phyloP scores from a whole-genome alignment of 108 stramenopile species.

The Stephanodiscus minutulus region DNA sequence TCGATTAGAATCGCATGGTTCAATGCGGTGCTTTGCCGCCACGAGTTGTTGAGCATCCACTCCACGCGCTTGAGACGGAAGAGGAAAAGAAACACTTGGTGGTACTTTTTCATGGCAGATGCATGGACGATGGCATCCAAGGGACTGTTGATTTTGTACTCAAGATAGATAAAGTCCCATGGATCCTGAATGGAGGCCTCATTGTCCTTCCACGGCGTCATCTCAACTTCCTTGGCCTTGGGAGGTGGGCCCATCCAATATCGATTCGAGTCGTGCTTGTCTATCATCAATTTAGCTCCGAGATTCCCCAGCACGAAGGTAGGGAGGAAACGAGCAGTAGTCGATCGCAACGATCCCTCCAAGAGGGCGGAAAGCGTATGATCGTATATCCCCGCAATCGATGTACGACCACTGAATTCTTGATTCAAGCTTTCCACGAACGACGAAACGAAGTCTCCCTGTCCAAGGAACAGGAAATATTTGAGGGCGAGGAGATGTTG shows the following conservation, averaged over 20 bases:
- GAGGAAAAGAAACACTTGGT: slow-evolving; percentile 86
- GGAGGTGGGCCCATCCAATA: slow-evolving; percentile 53
- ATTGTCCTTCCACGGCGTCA: slow-evolving; percentile 58
- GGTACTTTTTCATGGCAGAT: slow-evolving; percentile 73
- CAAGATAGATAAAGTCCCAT: slow-evolving; percentile 93
- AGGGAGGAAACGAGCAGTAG: slow-evolving; percentile 86
- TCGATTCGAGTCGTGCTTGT: slow-evolving; percentile 48
- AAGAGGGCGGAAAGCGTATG: slow-evolving; percentile 80
- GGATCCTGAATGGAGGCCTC: slow-evolving; percentile 62
- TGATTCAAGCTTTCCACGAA: slow-evolving; percentile 84
- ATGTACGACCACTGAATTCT: slow-evolving; percentile 60
- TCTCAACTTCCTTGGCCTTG: slow-evolving; percentile 25
- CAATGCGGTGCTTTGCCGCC: slow-evolving; percentile 90
- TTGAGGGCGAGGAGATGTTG: slow-evolving; percentile 92
- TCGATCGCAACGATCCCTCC: slow-evolving; percentile 82
- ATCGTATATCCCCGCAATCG: slow-evolving; percentile 69
- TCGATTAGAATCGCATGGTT: slow-evolving; percentile 79
- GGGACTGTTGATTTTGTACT: slow-evolving; percentile 89
- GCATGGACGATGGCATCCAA: slow-evolving; percentile 84
- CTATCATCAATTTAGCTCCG: slow-evolving; percentile 61
- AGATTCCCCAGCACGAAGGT: slow-evolving; percentile 78
- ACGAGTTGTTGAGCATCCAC: slow-evolving; percentile 90
- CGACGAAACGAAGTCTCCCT: slow-evolving; percentile 94
- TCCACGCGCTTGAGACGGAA: slow-evolving; percentile 93
- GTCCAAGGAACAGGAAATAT: slow-evolving; percentile 93